phyloP scores from a whole-genome alignment of 2,329 filamentous ascomycete genomes.

The Furcasterigmium sp. region DNA sequence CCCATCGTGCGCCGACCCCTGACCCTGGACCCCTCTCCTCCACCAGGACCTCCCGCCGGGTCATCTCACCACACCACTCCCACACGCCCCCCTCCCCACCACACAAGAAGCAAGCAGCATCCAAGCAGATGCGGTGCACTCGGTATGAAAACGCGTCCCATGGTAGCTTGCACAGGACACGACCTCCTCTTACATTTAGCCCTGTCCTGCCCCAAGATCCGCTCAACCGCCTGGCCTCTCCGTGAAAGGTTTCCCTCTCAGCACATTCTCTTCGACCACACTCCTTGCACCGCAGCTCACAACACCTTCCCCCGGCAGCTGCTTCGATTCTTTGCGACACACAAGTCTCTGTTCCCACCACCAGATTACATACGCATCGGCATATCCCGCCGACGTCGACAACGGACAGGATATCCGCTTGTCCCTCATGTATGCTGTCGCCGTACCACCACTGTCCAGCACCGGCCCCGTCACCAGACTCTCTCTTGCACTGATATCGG shows the following conservation, averaged over 20 bases:
- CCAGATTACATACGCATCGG: background rate
- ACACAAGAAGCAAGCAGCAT: conserved; percentile 1
- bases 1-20: too few species aligned
- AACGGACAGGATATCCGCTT: background rate
- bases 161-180: background rate
- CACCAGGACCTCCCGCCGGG: too few species aligned
- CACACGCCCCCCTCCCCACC: background rate
- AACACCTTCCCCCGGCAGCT: too few species aligned
- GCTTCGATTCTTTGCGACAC: too few species aligned
- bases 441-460: background rate
- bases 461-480: background rate
- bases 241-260: too few species aligned
- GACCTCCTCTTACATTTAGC: background rate
- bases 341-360: background rate
- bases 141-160: background rate
- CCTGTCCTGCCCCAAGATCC: background rate
- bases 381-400: background rate
- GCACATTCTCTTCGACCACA: too few species aligned
- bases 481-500: background rate
- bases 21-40: too few species aligned
- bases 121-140: background rate
- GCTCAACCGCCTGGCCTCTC: too few species aligned
- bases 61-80: too few species aligned
- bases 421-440: background rate
- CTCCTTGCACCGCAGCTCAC: too few species aligned